A percentile compares a stretch with the other conserved stretches of the same genome.
Conservation (phyloP, 1,139 yeast species). For the Debaryomyces coudertii region DNA sequence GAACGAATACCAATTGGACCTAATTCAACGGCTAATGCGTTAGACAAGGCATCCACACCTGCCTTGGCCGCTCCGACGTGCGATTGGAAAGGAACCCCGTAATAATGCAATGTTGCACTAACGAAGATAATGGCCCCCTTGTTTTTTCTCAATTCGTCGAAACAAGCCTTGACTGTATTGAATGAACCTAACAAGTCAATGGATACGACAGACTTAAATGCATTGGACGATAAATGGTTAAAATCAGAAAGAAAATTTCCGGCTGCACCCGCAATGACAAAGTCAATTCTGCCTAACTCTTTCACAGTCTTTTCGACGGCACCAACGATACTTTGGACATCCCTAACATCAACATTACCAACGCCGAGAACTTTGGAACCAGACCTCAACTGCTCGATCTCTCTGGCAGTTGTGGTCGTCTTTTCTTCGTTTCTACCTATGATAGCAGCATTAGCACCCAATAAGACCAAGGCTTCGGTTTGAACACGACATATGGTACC, state of each 20-base stretch:
- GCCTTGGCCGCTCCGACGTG: slow-evolving; percentile 98
- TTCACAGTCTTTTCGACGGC: slow-evolving; percentile 72
- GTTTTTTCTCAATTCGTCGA: slow-evolving; percentile 63
- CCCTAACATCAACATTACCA: slow-evolving; percentile 80
- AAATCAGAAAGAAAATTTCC: slow-evolving; percentile 89
- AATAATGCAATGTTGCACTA: slow-evolving; percentile 88
- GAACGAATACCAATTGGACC: slow-evolving; percentile 88
- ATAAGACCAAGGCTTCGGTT: slow-evolving; percentile 76
- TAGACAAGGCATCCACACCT: slow-evolving; percentile 86
- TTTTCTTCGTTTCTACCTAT: slow-evolving; percentile 76
- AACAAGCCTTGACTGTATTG: slow-evolving; percentile 85
- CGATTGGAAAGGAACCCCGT: slow-evolving; percentile 86
- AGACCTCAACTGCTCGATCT: slow-evolving; percentile 58
- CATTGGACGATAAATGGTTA: slow-evolving; percentile 78
- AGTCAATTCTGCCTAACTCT: slow-evolving; percentile 76
- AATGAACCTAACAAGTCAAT: slow-evolving; percentile 88
- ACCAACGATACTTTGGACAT: slow-evolving; percentile 53
- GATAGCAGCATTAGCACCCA: slow-evolving; percentile 89
- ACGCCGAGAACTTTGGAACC: slow-evolving; percentile 74
- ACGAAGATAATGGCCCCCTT: slow-evolving; percentile 81
- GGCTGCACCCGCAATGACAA: slow-evolving; percentile 94
- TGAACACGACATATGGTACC: slow-evolving; percentile 94
- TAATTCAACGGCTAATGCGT: slow-evolving; percentile 84
- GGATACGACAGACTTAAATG: slow-evolving; percentile 83
- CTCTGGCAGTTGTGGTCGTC: slow-evolving; percentile 69